Evolutionary conservation across 2,329 filamentous ascomycete species (phyloP).

Genomic region (Lecanicillium sp.): DNA sequence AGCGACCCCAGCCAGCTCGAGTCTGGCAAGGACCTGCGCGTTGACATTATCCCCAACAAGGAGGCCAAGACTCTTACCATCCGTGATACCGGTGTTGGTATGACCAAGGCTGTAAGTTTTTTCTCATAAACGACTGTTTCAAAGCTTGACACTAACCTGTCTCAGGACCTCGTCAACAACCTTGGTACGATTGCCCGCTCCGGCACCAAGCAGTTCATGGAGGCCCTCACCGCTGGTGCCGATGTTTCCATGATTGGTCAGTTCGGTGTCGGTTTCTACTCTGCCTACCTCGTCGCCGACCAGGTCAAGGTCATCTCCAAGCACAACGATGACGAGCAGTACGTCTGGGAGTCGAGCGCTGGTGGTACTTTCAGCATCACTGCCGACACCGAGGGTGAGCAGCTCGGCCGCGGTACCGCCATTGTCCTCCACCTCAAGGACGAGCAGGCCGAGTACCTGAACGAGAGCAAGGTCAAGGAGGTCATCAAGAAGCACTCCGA

Average conservation of each 20-base stretch:
- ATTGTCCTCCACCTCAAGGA: slow-evolving; percentile 99
- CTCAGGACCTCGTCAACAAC: slow-evolving; percentile 96
- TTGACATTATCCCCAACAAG: slow-evolving; percentile 98
- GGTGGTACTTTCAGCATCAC: slow-evolving; percentile 95
- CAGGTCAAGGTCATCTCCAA: slow-evolving; percentile 92
- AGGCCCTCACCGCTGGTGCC: slow-evolving; percentile 94
- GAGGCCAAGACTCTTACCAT: slow-evolving; percentile 96
- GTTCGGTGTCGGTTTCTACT: slow-evolving; percentile 99
- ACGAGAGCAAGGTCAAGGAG: slow-evolving; percentile 99
- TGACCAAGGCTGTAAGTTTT: slow-evolving; percentile 94
- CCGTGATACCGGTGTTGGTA: slow-evolving; percentile 97
- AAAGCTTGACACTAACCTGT: slow-evolving; percentile 24
- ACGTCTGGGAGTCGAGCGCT: slow-evolving; percentile 97
- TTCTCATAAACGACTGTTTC: too few species aligned
- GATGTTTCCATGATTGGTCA: slow-evolving; percentile 99
- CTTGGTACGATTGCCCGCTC: slow-evolving; percentile 98
- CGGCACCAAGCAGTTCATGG: slow-evolving; percentile 99
- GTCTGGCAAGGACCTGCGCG: slow-evolving; percentile 92
- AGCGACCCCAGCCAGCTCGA: slow-evolving; percentile 97
- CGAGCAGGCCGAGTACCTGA: slow-evolving; percentile 96
- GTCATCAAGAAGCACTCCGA: slow-evolving; percentile 99
- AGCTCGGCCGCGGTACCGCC: slow-evolving; percentile 89
- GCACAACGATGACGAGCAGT: slow-evolving; percentile 99
- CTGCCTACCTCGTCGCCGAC: slow-evolving; percentile 98
- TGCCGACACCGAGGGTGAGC: slow-evolving; percentile 84